Percentiles rank a stretch among this genome's conserved stretches.
Conservation (phyloP, 768 basidiomycete genomes). For the Podaxis sp. region DNA sequence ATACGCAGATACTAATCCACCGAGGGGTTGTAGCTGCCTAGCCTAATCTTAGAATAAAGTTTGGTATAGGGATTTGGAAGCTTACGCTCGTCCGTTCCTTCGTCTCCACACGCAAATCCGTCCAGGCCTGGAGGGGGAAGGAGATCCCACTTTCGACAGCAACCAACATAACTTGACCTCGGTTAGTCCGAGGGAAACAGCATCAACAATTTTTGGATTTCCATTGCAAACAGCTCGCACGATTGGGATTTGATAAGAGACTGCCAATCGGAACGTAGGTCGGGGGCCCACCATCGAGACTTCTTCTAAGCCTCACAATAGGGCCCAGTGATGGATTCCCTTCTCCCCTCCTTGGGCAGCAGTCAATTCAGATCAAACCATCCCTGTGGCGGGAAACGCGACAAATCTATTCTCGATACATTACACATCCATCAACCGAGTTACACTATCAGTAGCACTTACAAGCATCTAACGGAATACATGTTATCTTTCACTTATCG, state of each 20-base stretch:
- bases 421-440: neutral
- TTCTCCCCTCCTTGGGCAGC: neutral
- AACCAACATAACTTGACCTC: neutral
- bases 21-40: too few relatives aligned
- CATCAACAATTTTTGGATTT: neutral
- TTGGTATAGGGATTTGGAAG: too few relatives aligned
- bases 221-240: neutral
- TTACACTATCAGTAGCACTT: neutral
- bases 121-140: neutral
- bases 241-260: neutral
- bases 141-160: neutral
- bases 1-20: too few relatives aligned
- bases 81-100: neutral
- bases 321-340: neutral
- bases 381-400: neutral
- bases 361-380: neutral
- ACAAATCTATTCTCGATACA: neutral
- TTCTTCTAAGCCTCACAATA: neutral
- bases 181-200: neutral
- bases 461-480: neutral
- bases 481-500: neutral
- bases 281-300: neutral
- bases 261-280: neutral
- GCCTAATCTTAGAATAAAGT: too few relatives aligned
- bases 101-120: neutral